Conservation (phyloP, 1,284 basidiomycete species). For the Xanthoconium separans region DNA sequence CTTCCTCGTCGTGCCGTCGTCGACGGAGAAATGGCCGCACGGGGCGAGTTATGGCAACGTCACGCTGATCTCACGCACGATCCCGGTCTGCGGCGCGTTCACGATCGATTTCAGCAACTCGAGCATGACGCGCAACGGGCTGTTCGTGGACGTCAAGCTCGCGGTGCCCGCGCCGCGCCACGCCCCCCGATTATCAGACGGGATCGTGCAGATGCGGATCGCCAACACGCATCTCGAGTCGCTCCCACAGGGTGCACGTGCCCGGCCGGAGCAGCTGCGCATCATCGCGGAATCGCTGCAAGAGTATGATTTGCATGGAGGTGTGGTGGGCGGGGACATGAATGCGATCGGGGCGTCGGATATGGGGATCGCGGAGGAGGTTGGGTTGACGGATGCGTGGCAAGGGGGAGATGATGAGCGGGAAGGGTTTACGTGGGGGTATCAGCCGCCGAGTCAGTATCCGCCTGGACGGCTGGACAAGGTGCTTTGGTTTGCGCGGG, state of each 20-base stretch:
- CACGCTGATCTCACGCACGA: constrained; percentile 57
- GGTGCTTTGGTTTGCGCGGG: constrained; percentile 52
- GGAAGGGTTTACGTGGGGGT: constrained; percentile 63
- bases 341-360: constrained; percentile 57
- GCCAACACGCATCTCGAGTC: constrained; percentile 74
- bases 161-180: constrained; percentile 33
- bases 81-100: constrained; percentile 45
- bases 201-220: constrained; percentile 50
- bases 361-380: constrained; percentile 36
- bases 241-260: constrained; percentile 40
- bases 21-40: constrained; percentile 50
- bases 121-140: constrained; percentile 48
- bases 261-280: constrained; percentile 52
- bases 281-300: constrained; percentile 49
- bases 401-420: constrained; percentile 37
- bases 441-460: constrained; percentile 46
- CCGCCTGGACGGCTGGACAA: constrained; percentile 61
- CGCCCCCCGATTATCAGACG: constrained; percentile 28
- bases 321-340: constrained; percentile 68
- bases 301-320: constrained; percentile 47
- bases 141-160: constrained; percentile 57
- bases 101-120: constrained; percentile 53
- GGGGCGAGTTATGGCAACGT: constrained; percentile 55
- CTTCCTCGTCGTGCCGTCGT: constrained; percentile 57
- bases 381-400: constrained; percentile 60